Evolutionary conservation across 768 basidiomycete species (phyloP).

Genomic region (Mycena maculata): DNA sequence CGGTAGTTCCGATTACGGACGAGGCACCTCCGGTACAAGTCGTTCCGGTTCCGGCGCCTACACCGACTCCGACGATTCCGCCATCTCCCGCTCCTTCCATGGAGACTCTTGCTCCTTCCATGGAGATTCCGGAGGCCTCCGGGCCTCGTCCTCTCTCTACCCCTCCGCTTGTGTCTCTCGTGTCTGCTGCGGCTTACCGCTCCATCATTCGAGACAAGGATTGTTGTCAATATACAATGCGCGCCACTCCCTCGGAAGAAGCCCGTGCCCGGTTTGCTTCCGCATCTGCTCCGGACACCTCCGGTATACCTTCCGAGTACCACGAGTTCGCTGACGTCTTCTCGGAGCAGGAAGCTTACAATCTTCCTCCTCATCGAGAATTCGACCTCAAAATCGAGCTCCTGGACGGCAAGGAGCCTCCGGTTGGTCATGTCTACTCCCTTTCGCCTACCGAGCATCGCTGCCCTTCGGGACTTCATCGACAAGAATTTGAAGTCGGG

Average conservation of each 20-base stretch:
- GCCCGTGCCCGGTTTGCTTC: not conserved
- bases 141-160: not conserved
- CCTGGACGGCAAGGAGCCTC: not conserved
- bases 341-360: not conserved
- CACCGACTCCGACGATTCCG: not conserved
- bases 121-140: not conserved
- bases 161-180: slow-evolving; percentile 1
- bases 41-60: not conserved
- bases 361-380: slow-evolving; percentile 5
- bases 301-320: not conserved
- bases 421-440: slow-evolving; percentile 3
- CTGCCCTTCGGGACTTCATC: not conserved
- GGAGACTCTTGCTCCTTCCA: not conserved
- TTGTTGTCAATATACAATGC: not conserved
- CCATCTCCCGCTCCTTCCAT: not conserved
- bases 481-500: not conserved
- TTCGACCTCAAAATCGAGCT: slow-evolving; percentile 4
- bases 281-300: not conserved
- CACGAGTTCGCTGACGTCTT: slow-evolving; percentile 1
- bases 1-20: not conserved
- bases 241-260: not conserved
- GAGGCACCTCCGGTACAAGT: not conserved
- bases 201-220: not conserved
- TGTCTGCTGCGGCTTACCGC: not conserved
- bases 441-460: not conserved